A percentile compares a stretch with the other conserved stretches of the same genome.
These are phyloP conservation scores for Mycena polygramma DNA, from an alignment of 768 basidiomycete species.

Conservation along the genomic window DNA sequence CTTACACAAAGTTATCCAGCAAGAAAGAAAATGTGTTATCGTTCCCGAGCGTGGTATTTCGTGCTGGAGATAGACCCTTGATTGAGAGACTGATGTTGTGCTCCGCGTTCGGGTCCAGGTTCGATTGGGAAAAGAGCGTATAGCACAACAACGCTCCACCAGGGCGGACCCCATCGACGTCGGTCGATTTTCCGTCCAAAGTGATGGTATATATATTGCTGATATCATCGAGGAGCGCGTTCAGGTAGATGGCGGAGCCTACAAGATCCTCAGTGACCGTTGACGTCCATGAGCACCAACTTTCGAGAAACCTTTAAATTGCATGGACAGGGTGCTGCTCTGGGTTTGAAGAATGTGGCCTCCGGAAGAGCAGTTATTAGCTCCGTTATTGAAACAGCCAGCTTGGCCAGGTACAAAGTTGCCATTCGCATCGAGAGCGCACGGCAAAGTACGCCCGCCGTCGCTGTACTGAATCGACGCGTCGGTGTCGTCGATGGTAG, in stretches of 20 bases:
- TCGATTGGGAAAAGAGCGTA: slow-evolving; percentile 42
- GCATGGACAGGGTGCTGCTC: slow-evolving; percentile 40
- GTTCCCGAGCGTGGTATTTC: slow-evolving; percentile 29
- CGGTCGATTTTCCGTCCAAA: slow-evolving; percentile 42
- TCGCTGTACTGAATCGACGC: slow-evolving; percentile 36
- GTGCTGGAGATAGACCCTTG: slow-evolving; percentile 40
- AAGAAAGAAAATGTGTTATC: slow-evolving; percentile 38
- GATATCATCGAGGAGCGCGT: slow-evolving; percentile 38
- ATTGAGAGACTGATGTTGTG: slow-evolving; percentile 43
- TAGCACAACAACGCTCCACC: slow-evolving; percentile 39
- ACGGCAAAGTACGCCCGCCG: slow-evolving; percentile 37
- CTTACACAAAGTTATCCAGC: slow-evolving; percentile 42
- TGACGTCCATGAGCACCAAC: neutral
- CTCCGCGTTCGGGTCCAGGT: slow-evolving; percentile 41
- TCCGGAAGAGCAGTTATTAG: slow-evolving; percentile 37
- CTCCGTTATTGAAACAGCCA: slow-evolving; percentile 40
- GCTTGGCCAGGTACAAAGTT: slow-evolving; percentile 13
- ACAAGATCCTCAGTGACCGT: neutral
- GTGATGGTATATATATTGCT: slow-evolving; percentile 43
- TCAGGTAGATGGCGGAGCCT: slow-evolving; percentile 46
- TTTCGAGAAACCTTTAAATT: slow-evolving; percentile 39
- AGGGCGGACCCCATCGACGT: slow-evolving; percentile 41
- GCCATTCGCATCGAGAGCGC: slow-evolving; percentile 25
- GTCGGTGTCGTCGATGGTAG: slow-evolving; percentile 44
- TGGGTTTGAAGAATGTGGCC: slow-evolving; percentile 38